These are phyloP conservation scores for Colletotrichum orchidophilum DNA, from an alignment of 2,329 filamentous ascomycete genomes.

Conservation along the genomic window DNA sequence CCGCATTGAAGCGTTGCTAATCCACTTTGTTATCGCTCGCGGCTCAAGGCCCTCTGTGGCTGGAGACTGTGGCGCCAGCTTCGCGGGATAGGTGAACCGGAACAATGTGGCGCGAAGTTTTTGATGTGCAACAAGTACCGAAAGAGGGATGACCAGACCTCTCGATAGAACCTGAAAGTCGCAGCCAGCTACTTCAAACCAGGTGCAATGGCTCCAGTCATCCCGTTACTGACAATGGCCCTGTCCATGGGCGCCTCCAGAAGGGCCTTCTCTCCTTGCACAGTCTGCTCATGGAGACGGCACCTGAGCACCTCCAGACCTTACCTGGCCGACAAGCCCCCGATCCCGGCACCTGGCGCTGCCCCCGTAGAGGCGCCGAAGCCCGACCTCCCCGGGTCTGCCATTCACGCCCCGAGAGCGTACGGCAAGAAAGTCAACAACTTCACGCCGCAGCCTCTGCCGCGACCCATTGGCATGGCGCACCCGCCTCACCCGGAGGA, in stretches of 20 bases:
- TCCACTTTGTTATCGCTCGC: conserved; percentile 1
- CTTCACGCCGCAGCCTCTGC: conserved; percentile 68
- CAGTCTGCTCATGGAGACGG: conserved; percentile 61
- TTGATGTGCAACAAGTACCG: background rate
- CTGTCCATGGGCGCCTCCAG: conserved; percentile 42
- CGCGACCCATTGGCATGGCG: conserved; percentile 83
- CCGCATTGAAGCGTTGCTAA: conserved; percentile 14
- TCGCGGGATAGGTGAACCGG: background rate
- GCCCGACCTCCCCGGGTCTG: conserved; percentile 51
- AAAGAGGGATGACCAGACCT: background rate
- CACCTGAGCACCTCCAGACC: conserved; percentile 57
- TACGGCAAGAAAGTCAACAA: conserved; percentile 65
- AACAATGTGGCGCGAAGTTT: conserved; percentile 25
- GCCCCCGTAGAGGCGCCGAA: conserved; percentile 43
- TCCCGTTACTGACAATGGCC: conserved; percentile 39
- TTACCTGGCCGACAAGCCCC: conserved; percentile 41
- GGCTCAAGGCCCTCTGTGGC: conserved; percentile 1
- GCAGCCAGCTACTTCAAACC: background rate
- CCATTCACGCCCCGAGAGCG: conserved; percentile 67
- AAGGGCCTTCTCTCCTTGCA: conserved; percentile 50
- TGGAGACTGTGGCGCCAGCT: conserved; percentile 24
- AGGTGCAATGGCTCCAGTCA: conserved; percentile 12
- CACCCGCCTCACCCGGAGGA: conserved; percentile 79
- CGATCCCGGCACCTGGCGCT: conserved; percentile 29
- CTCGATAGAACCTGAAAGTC: background rate